Evolutionary conservation across 345 rosid genomes (phyloP).

Genomic region (Geranium rotundifolium): DNA sequence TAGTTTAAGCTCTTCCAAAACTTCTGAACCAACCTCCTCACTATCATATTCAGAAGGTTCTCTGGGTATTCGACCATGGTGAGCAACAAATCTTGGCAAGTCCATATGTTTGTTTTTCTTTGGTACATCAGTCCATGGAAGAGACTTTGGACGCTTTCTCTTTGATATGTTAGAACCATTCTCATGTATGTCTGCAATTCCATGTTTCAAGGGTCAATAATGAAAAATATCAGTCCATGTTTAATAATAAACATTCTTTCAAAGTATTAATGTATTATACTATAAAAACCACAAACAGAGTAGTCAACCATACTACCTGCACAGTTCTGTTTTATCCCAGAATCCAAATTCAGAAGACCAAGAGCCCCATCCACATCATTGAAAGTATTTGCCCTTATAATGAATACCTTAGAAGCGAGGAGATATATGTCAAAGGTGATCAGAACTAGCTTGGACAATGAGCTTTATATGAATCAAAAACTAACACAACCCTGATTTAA

Average conservation of each 20-base stretch:
- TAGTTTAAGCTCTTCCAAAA: slow-evolving; percentile 46
- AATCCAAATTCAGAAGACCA: slow-evolving; percentile 59
- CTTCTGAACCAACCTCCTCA: slow-evolving; percentile 58
- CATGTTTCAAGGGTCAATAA: slow-evolving; percentile 6
- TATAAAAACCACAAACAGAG: slow-evolving; percentile 2
- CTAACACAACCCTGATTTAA: no score
- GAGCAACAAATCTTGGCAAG: slow-evolving; percentile 16
- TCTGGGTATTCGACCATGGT: slow-evolving; percentile 15
- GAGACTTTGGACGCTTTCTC: slow-evolving; percentile 38
- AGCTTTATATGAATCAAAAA: no score
- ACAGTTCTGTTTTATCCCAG: slow-evolving; percentile 31
- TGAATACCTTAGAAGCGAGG: slow-evolving; percentile 29
- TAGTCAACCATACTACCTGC: slow-evolving; percentile 33
- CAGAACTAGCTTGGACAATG: no score
- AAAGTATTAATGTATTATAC: background rate
- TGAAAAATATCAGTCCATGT: background rate
- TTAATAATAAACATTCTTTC: background rate
- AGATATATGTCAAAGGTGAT: no score
- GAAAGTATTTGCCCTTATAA: slow-evolving; percentile 47
- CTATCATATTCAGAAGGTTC: slow-evolving; percentile 30
- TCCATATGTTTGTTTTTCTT: slow-evolving; percentile 28
- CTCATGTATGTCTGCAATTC: slow-evolving; percentile 14
- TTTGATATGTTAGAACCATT: slow-evolving; percentile 14
- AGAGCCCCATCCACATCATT: slow-evolving; percentile 61
- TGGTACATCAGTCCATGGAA: slow-evolving; percentile 29